Conservation (phyloP, 495 filamentous ascomycete genomes). For the Podospora sp. region DNA sequence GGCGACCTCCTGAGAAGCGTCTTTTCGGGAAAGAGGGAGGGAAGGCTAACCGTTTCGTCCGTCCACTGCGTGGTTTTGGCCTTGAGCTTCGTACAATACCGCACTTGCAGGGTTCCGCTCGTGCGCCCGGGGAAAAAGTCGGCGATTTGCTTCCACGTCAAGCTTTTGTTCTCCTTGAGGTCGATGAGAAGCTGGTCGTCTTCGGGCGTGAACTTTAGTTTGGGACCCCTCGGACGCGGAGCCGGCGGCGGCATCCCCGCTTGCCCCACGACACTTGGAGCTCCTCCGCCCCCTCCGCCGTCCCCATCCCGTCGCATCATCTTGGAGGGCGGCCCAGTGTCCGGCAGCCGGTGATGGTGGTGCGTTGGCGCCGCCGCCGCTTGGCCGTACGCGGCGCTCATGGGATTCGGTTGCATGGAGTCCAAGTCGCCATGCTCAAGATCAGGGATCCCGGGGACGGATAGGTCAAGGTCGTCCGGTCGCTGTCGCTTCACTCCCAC, state of each 20-base stretch:
- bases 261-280: constrained; percentile 76
- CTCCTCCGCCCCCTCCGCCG: constrained; percentile 47
- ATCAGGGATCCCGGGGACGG: constrained; percentile 51
- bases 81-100: constrained; percentile 92
- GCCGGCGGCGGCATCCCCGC: constrained; percentile 81
- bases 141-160: constrained; percentile 95
- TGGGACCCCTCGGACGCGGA: constrained; percentile 74
- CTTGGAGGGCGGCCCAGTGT: constrained; percentile 61
- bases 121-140: constrained; percentile 91
- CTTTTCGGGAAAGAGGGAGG: constrained; percentile 3
- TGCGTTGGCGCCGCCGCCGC: constrained; percentile 53
- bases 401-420: constrained; percentile 52
- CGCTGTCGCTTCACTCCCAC: constrained; percentile 48
- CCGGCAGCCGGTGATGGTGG: constrained; percentile 74
- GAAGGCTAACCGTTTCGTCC: constrained; percentile 75
- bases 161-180: constrained; percentile 86
- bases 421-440: constrained; percentile 52
- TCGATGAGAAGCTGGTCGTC: constrained; percentile 84
- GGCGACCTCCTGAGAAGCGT: neutral
- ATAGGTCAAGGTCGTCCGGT: constrained; percentile 54
- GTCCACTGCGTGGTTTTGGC: constrained; percentile 92
- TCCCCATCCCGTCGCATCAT: constrained; percentile 56
- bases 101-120: constrained; percentile 85
- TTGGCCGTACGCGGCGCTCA: constrained; percentile 48
- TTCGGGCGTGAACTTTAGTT: constrained; percentile 87